Conservation (phyloP, 1,139 yeast species). For the Hyphopichia pseudoburtonii region DNA sequence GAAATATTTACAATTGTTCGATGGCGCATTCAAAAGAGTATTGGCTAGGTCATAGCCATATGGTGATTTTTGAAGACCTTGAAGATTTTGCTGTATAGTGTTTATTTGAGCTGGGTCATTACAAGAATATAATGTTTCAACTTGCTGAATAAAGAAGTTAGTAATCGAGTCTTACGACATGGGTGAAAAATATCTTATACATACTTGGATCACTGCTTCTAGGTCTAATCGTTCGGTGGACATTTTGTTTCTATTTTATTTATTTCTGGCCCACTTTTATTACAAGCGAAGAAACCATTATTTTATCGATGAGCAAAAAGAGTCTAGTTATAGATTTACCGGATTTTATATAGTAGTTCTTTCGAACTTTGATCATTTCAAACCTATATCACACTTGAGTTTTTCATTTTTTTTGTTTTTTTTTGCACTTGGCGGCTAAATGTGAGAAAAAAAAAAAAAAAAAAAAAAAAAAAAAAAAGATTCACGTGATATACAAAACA, state of each 20-base stretch:
- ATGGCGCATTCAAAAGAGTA: conserved; percentile 39
- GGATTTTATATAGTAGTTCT: too few species aligned
- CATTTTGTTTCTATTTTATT: conserved; percentile 1
- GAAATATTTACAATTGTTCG: conserved; percentile 59
- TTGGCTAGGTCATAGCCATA: conserved; percentile 54
- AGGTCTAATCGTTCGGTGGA: conserved; percentile 8
- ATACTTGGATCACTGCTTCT: conserved; percentile 16
- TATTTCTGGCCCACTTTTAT: not conserved
- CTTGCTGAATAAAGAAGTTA: conserved; percentile 20
- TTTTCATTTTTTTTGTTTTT: too few species aligned
- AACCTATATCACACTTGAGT: too few species aligned
- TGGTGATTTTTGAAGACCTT: conserved; percentile 52
- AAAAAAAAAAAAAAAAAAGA: too few species aligned
- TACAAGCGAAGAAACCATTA: too few species aligned
- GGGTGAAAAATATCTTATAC: conserved; percentile 7
- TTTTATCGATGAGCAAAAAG: too few species aligned
- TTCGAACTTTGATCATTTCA: too few species aligned
- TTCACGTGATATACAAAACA: too few species aligned
- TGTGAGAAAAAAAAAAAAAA: too few species aligned
- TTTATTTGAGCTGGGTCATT: conserved; percentile 44
- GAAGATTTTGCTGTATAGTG: conserved; percentile 51
- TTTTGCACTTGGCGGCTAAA: too few species aligned
- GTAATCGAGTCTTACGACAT: not conserved
- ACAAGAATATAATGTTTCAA: conserved; percentile 43
- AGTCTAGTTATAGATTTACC: too few species aligned